These are phyloP conservation scores for Teratosphaeria nubilosa DNA, from an alignment of 2,329 filamentous ascomycete species.

Conservation along the genomic window DNA sequence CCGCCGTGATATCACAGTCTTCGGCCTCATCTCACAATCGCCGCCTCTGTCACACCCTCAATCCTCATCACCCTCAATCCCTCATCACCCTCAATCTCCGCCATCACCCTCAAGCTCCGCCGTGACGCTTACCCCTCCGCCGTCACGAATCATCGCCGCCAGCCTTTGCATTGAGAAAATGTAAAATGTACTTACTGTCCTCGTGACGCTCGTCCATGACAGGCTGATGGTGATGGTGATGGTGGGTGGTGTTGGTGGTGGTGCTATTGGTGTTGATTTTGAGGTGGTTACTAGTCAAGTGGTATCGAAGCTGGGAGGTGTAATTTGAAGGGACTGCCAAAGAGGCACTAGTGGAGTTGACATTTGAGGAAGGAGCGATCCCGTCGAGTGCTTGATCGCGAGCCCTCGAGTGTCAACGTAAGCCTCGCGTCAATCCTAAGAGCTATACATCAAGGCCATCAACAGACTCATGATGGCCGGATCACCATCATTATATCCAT, in stretches of 20 bases:
- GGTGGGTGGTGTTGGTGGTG: background rate
- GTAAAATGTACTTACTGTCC: background rate
- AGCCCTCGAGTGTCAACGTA: background rate
- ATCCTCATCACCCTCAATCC: background rate
- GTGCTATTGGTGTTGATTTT: background rate
- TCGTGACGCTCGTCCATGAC: background rate
- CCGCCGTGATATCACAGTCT: background rate
- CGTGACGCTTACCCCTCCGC: background rate
- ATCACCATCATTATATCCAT: background rate
- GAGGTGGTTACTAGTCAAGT: no score
- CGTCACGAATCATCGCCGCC: background rate
- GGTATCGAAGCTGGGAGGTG: no score
- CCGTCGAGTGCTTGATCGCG: background rate
- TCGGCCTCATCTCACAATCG: background rate
- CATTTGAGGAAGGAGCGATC: background rate
- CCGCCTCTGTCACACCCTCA: background rate
- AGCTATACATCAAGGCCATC: background rate
- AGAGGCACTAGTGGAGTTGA: background rate
- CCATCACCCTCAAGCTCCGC: background rate
- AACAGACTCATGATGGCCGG: background rate
- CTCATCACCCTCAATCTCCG: background rate
- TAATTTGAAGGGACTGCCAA: no score
- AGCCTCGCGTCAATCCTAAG: background rate
- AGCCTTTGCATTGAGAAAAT: background rate
- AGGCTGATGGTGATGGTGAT: background rate